Conservation (phyloP, 2,329 filamentous ascomycete species). For the Nemania diffusa region DNA sequence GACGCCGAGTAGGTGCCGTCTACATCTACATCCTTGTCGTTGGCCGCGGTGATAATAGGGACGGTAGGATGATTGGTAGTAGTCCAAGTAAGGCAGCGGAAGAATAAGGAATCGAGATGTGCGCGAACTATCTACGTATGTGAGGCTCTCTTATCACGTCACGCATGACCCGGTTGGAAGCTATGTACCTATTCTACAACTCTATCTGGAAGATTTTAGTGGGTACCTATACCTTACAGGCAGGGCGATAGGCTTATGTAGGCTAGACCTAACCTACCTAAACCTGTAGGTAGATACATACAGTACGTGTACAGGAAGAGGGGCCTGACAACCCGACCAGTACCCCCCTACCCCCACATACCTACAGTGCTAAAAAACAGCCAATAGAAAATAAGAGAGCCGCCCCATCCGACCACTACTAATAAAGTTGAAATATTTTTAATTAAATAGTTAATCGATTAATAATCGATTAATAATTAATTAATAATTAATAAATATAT, state of each 20-base stretch:
- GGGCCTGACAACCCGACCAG: no score
- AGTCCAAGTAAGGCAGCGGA: neutral
- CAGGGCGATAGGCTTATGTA: neutral
- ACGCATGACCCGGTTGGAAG: neutral
- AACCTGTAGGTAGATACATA: no score
- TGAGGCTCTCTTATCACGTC: slow-evolving; percentile 13
- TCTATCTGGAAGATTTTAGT: slow-evolving; percentile 13
- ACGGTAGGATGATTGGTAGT: neutral
- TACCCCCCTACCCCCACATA: no score
- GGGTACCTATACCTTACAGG: slow-evolving; percentile 1
- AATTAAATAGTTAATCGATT: no score
- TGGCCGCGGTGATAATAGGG: slow-evolving; percentile 3
- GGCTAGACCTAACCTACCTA: no score
- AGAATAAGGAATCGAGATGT: neutral
- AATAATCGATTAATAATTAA: no score
- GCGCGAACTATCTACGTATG: neutral
- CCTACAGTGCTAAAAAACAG: no score
- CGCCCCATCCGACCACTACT: no score
- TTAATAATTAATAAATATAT: no score
- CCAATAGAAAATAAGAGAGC: no score
- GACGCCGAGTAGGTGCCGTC: slow-evolving; percentile 25
- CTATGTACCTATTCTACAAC: neutral
- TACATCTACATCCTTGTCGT: slow-evolving; percentile 36
- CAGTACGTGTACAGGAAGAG: no score
- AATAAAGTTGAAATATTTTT: no score